Conservation (phyloP, 2,329 filamentous ascomycete genomes). For the Talaromyces sp. region DNA sequence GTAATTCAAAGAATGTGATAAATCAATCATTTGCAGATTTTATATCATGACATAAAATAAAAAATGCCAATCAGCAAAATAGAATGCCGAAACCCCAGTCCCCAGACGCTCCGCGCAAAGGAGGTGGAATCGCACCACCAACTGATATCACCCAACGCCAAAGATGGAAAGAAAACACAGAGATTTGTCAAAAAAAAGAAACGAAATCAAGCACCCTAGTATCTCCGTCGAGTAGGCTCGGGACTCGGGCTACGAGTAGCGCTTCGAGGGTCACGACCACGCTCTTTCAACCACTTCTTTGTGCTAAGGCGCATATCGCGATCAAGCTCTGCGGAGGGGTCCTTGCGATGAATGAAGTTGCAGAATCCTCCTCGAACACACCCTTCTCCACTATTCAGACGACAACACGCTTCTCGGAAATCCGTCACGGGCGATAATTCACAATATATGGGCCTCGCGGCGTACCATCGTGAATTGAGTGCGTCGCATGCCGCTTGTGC, state of each 20-base stretch:
- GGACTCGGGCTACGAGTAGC: constrained; percentile 81
- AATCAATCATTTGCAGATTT: constrained; percentile 21
- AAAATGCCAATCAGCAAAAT: constrained; percentile 22
- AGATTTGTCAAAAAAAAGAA: constrained; percentile 13
- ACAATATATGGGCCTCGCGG: constrained; percentile 95
- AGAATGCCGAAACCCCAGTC: constrained; percentile 16
- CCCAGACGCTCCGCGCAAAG: constrained; percentile 20
- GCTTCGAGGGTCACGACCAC: constrained; percentile 82
- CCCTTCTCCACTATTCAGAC: constrained; percentile 90
- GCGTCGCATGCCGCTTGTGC: constrained; percentile 92
- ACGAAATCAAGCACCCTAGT: constrained; percentile 44
- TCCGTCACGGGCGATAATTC: constrained; percentile 96
- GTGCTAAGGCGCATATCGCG: constrained; percentile 82
- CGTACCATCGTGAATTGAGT: constrained; percentile 95
- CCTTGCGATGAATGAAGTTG: constrained; percentile 99
- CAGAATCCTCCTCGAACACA: constrained; percentile 96
- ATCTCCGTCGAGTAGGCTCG: constrained; percentile 75
- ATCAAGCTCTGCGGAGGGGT: constrained; percentile 85
- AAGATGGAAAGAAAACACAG: constrained; percentile 16
- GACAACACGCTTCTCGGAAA: constrained; percentile 95
- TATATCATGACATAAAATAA: constrained; percentile 34
- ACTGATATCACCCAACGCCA: constrained; percentile 28
- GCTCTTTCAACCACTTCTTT: constrained; percentile 91
- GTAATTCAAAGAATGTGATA: background rate
- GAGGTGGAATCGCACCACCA: constrained; percentile 19